Evolutionary conservation across 2,329 filamentous ascomycete genomes (phyloP), one percentile per base, ranked within the genome.

Genomic region (Xylaria sp.): DNA sequence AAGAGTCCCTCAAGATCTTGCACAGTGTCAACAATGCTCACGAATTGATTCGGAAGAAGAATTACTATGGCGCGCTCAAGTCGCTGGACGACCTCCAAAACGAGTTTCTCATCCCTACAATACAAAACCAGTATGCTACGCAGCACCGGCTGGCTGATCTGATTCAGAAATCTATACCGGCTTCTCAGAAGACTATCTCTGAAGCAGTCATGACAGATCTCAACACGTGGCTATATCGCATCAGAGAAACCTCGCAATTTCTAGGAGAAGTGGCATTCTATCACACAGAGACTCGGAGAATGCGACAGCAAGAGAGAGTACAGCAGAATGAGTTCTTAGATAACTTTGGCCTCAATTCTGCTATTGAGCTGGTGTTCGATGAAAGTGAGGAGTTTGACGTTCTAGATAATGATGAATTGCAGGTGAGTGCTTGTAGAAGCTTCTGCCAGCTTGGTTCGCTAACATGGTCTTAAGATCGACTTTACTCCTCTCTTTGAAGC

Each of bases 121-220:
- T 89, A 64, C 87, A 89, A 73, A 89, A 89, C 67, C 94, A 94
- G 73, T 95, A 96, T 69, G 92, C 96, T 8, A 96, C 92, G 1
- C 92, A 97, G 68, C 96, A 97, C 78, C 94, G 94, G 73, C 89
- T 99, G 67, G 95, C 95, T 33, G 92, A 96, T 73, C 87, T 97
- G 80, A 98, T 99, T 67, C 94, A 97, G 76, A 93, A 92, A 70
- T 98, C 94, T 0, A 94, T 98, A 33, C 95, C 95, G 1, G 89
- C 92, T 3, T 97, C 93, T 1, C 93, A 97, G 72, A 93, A 92
- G 72, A 88, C 92, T 53, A 97, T 99, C 60, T 94, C 94, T 3
- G 94, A 98, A 77, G 93, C 94, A 14, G 95, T 99, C 69, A 98
- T 98, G 92, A 91, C 87, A 2, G 95, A 99, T 77, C 79, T 99